Evolutionary conservation across 75 land plant genomes (phyloP), one percentile per base, ranked within the genome.

Genomic region (Isoetes taiwanensis): DNA sequence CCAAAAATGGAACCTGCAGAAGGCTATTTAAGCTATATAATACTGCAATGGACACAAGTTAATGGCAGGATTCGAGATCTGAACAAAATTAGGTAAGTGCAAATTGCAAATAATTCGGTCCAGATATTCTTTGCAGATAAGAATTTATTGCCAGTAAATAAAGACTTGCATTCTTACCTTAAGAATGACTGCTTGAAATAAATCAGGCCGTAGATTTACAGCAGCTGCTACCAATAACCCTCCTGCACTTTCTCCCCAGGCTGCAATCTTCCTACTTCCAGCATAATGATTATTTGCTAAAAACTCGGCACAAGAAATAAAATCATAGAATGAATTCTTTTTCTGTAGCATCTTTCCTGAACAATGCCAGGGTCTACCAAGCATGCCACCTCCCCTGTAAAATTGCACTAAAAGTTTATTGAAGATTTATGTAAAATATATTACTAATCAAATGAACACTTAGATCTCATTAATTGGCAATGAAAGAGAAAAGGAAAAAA

Each of bases 221-320:
- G 97, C 78, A 20, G 93, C 73, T 52, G 78, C 85, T 25, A 90
- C 78, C 25, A 86, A 57, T 30, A 86, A 70, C 11, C 97, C 97
- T 9, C 97, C 97, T 52, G 94, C 94, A 72, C 94, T 80, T 57
- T 77, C 80, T 29, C 97, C 94, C 87, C 75, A 87, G 30, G 85
- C 97, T 76, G 93, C 84, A 66, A 90, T 70, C 72, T 77, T 80
- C 40, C 69, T 66, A 12, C 68, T 72, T 16, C 80, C 72, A 28
- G 82, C 87, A 68, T 80, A 76, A 28, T 67, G 61, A 56, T 70
- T 65, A 6, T 80, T 72, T 25, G 76, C 48, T 19, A 90, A 66
- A 63, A 67, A 86, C 41, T 76, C 67, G 12, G 79, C 82, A 72
- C 79, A 82, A 0, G 78, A 70, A 29, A 90, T 64, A 54, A 71